Conservation (phyloP, 2,329 filamentous ascomycete genomes). For the Clarireedia sp. region DNA sequence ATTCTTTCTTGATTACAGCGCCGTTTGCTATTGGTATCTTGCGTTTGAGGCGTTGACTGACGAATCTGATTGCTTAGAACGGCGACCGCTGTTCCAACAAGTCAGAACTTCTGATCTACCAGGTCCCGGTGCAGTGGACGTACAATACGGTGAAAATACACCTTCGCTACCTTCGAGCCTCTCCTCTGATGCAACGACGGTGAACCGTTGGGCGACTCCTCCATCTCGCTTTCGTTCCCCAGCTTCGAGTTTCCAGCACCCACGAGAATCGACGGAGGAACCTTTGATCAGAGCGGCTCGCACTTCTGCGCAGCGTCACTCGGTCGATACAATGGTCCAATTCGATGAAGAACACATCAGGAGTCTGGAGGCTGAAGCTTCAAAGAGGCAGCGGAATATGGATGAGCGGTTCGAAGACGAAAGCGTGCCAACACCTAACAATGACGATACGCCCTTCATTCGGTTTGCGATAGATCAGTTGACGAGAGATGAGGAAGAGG, state of each 20-base stretch:
- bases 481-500: constrained; percentile 61
- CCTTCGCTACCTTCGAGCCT: constrained; percentile 21
- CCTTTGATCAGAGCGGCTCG: neutral
- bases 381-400: constrained; percentile 17
- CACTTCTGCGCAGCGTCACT: neutral
- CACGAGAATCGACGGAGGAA: constrained; percentile 9
- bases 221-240: constrained; percentile 10
- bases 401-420: constrained; percentile 14
- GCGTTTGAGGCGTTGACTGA: neutral
- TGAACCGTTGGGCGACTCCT: constrained; percentile 25
- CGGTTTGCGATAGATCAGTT: constrained; percentile 84
- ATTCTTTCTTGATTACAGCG: neutral
- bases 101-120: constrained; percentile 16
- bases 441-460: constrained; percentile 82
- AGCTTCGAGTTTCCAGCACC: neutral
- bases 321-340: constrained; percentile 15
- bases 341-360: constrained; percentile 26
- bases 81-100: constrained; percentile 20
- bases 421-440: constrained; percentile 39
- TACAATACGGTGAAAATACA: constrained; percentile 14
- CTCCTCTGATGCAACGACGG: constrained; percentile 20
- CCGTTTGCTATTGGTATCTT: no score
- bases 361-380: constrained; percentile 18
- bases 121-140: constrained; percentile 17
- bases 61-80: constrained; percentile 12